Evolutionary conservation across 1,284 basidiomycete species (phyloP).

Genomic region (Takashimella tepidaria): DNA sequence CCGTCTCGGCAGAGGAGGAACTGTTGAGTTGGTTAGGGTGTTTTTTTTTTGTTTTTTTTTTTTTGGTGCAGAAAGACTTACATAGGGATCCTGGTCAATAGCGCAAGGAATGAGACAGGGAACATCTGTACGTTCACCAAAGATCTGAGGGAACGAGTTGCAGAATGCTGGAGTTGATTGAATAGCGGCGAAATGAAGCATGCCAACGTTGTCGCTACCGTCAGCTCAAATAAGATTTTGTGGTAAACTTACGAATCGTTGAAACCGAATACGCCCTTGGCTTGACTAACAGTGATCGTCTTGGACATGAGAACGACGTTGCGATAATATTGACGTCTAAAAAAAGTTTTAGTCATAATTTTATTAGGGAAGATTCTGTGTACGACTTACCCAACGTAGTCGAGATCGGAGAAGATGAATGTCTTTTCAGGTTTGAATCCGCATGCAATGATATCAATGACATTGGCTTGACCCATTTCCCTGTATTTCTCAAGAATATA

Average conservation of each 20-base stretch:
- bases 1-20: conserved; percentile 97
- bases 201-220: conserved; percentile 92
- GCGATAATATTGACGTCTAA: conserved; percentile 71
- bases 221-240: not conserved
- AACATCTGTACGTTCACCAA: conserved; percentile 74
- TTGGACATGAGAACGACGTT: conserved; percentile 91
- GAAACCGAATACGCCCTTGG: conserved; percentile 95
- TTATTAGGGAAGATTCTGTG: not conserved
- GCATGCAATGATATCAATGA: conserved; percentile 85
- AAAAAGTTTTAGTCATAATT: too few species aligned
- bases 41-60: too few species aligned
- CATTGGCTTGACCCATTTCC: conserved; percentile 78
- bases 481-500: conserved; percentile 71
- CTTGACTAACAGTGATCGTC: conserved; percentile 88
- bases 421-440: conserved; percentile 82
- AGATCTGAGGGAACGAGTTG: conserved; percentile 98
- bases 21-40: conserved; percentile 50
- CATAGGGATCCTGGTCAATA: conserved; percentile 76
- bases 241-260: conserved; percentile 70
- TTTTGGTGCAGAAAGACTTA: too few species aligned
- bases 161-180: conserved; percentile 97
- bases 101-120: conserved; percentile 96
- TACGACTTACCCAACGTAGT: conserved; percentile 62
- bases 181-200: conserved; percentile 95
- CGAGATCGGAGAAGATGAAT: conserved; percentile 93